These are phyloP conservation scores for barrel medic (Medicago truncatula) DNA, from an alignment of 306 rosid species.

Conservation along the genomic window MtrunA17r5.0-ANR NC_053042.1:48506001-48506500, in stretches of 20 bases:
- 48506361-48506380: constrained; percentile 81
- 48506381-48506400: constrained; percentile 87
- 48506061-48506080: constrained; percentile 13
- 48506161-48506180: constrained; percentile 23
- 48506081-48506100: constrained; percentile 24
- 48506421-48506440: constrained; percentile 94
- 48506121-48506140: constrained; percentile 32
- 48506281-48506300: constrained; percentile 57
- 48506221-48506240: constrained; percentile 38
- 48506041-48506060: neutral
- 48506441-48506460: constrained; percentile 65
- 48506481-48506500: constrained; percentile 16
- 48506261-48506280: constrained; percentile 50
- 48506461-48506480: neutral
- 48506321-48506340: constrained; percentile 87
- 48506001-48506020: constrained; percentile 5
- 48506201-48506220: constrained; percentile 31
- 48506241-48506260: constrained; percentile 56
- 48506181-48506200: constrained; percentile 24
- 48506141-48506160: constrained; percentile 35
- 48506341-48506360: constrained; percentile 89
- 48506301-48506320: constrained; percentile 93
- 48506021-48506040: constrained; percentile 6
- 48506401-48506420: constrained; percentile 76
- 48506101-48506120: constrained; percentile 5